Conservation (phyloP, 192 early-diverging fungal species). For the Podila verticillata region DNA sequence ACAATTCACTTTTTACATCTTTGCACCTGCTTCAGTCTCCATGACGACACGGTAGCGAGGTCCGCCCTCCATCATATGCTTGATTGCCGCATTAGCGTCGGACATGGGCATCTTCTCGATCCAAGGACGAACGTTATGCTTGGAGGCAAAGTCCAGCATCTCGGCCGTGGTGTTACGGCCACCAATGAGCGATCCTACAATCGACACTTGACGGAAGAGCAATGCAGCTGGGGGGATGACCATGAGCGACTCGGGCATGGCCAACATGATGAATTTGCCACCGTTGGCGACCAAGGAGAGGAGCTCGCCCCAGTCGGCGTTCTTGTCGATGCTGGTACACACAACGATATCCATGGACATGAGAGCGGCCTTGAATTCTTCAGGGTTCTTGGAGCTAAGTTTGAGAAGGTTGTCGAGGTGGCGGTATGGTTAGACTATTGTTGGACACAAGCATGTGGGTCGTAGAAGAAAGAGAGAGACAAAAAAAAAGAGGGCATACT, state of each 20-base stretch:
- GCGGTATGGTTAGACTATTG: no score
- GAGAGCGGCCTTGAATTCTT: conserved; percentile 24
- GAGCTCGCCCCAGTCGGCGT: conserved; percentile 58
- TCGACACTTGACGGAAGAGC: conserved; percentile 56
- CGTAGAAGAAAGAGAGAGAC: no score
- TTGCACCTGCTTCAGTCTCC: conserved; percentile 60
- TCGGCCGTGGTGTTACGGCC: conserved; percentile 62
- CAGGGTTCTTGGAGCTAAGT: conserved; percentile 33
- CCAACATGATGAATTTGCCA: conserved; percentile 72
- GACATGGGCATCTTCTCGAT: conserved; percentile 72
- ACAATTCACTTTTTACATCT: not conserved
- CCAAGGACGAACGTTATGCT: conserved; percentile 70
- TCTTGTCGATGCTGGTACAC: conserved; percentile 34
- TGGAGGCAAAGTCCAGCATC: conserved; percentile 74
- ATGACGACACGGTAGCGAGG: conserved; percentile 79
- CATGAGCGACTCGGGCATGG: conserved; percentile 67
- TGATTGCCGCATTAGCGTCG: conserved; percentile 69
- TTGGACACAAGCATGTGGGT: no score
- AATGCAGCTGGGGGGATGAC: conserved; percentile 54
- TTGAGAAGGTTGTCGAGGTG: no score
- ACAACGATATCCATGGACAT: conserved; percentile 48
- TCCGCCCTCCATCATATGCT: conserved; percentile 67
- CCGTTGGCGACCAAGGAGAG: conserved; percentile 61
- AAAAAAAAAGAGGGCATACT: no score
- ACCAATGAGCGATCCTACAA: conserved; percentile 77